Conservation (phyloP, 2,329 filamentous ascomycete species). For the Alternaria gansuensis region DNA sequence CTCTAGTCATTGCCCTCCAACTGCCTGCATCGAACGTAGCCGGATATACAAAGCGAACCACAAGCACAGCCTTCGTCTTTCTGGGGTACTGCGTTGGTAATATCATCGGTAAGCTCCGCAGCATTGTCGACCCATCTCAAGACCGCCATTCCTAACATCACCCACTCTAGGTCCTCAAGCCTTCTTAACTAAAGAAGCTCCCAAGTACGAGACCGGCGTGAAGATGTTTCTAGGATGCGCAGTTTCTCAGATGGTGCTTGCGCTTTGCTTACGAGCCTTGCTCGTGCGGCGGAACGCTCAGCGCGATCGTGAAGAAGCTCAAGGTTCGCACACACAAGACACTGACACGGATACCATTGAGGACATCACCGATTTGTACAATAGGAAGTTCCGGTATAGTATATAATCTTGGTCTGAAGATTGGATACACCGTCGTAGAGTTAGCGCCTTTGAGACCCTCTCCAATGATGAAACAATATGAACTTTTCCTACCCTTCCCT, state of each 20-base stretch:
- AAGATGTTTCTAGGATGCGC: slow-evolving; percentile 61
- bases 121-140: background rate
- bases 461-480: background rate
- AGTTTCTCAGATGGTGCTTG: slow-evolving; percentile 54
- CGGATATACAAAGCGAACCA: slow-evolving; percentile 49
- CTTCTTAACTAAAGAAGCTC: slow-evolving; percentile 58
- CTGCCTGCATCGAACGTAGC: slow-evolving; percentile 61
- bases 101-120: slow-evolving; percentile 50
- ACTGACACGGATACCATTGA: background rate
- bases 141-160: background rate
- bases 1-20: slow-evolving; percentile 64
- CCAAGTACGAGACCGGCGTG: slow-evolving; percentile 62
- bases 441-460: background rate
- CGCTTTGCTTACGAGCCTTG: slow-evolving; percentile 23
- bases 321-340: background rate
- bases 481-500: background rate
- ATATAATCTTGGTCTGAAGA: background rate
- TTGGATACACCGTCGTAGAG: background rate
- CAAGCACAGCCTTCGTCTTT: slow-evolving; percentile 59
- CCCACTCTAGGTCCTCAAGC: slow-evolving; percentile 50
- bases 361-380: slow-evolving; percentile 15
- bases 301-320: slow-evolving; percentile 11
- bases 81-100: slow-evolving; percentile 59
- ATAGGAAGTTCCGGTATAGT: slow-evolving; percentile 13
- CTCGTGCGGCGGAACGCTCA: slow-evolving; percentile 11